Base-by-base conservation (phyloP, 805 yeast genomes). In the Lipomyces chichibuensis region DNA sequence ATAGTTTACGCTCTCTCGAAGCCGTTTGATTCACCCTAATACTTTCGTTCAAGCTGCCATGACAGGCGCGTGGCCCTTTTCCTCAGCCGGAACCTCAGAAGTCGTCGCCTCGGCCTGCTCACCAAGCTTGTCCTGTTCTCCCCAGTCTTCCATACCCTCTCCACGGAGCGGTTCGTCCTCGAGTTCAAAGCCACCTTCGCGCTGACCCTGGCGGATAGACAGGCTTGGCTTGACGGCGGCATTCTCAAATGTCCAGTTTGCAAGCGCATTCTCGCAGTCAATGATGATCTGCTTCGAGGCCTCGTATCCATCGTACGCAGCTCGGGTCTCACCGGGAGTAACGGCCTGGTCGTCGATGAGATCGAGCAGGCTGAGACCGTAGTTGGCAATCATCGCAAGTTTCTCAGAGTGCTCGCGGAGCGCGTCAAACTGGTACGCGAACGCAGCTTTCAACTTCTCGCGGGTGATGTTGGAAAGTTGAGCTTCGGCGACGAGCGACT, bases 281-380 rank as follows among this genome's bases (percentile, higher is more conserved):
- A 92, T 90, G 77, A 95, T 92, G 83, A 95, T 92, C 85, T 95
- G 98, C 85, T 92, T 93, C 70, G 97, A 90, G 67, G 97, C 97
- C 80, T 94, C 98, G 80, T 92, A 94, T 74, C 98, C 98, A 78
- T 95, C 98, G 82, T 95, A 94, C 69, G 97, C 94, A 60, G 97
- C 94, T 85, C 98, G 92, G 73, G 97, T 89, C 85, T 94, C 98
- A 84, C 99, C 99, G 71, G 99, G 99, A 74, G 98, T 94, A 72
- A 95, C 97, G 71, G 98, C 97, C 73, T 95, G 83, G 81, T 94
- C 98, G 80, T 94, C 98, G 79, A 94, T 86, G 77, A 94, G 87
- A 85, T 95, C 98, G 78, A 95, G 85, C 73, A 94, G 83, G 57
- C 97, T 97, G 85, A 94, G 94, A 83, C 98, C 98, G 85, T 95